Percentiles rank a stretch among this genome's conserved stretches.
phyloP scores from a whole-genome alignment of 192 early-diverging fungal species.

The Cladochytrium replicatum region DNA sequence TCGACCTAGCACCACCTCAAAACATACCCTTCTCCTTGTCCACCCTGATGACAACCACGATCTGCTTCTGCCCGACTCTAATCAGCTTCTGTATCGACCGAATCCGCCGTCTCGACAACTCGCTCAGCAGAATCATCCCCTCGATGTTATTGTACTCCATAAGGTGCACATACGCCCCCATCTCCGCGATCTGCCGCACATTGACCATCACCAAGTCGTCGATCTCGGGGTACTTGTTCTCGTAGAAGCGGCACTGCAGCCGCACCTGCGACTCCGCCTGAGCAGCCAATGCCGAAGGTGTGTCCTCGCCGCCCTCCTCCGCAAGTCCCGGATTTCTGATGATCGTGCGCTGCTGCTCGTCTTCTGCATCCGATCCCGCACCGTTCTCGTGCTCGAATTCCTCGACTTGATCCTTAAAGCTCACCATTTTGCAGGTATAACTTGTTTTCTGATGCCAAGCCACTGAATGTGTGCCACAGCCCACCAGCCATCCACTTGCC shows the following conservation, averaged over 20 bases:
- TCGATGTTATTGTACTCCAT: slow-evolving; percentile 95
- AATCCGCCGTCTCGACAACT: slow-evolving; percentile 90
- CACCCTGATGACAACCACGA: slow-evolving; percentile 86
- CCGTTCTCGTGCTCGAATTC: too few species aligned
- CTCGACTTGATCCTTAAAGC: too few species aligned
- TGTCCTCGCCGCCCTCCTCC: slow-evolving; percentile 13
- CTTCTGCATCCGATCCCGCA: too few species aligned
- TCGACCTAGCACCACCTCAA: background rate
- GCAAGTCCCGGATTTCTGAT: too few species aligned
- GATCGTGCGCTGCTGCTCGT: too few species aligned
- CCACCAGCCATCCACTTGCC: too few species aligned
- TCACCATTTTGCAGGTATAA: too few species aligned
- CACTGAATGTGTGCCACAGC: too few species aligned
- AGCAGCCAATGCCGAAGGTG: slow-evolving; percentile 21
- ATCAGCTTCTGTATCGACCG: slow-evolving; percentile 93
- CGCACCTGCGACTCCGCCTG: slow-evolving; percentile 19
- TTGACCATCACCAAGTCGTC: slow-evolving; percentile 96
- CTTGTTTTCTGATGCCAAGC: too few species aligned
- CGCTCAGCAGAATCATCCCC: slow-evolving; percentile 91
- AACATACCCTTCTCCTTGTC: slow-evolving; percentile 90
- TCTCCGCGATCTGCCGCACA: slow-evolving; percentile 87
- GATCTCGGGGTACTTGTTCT: slow-evolving; percentile 83
- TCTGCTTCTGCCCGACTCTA: slow-evolving; percentile 84
- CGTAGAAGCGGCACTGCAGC: slow-evolving; percentile 82
- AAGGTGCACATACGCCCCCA: slow-evolving; percentile 92